Evolutionary conservation across 2,329 filamentous ascomycete species (phyloP), one percentile per base, ranked within the genome.

Genomic region (Fusarium illudens): DNA sequence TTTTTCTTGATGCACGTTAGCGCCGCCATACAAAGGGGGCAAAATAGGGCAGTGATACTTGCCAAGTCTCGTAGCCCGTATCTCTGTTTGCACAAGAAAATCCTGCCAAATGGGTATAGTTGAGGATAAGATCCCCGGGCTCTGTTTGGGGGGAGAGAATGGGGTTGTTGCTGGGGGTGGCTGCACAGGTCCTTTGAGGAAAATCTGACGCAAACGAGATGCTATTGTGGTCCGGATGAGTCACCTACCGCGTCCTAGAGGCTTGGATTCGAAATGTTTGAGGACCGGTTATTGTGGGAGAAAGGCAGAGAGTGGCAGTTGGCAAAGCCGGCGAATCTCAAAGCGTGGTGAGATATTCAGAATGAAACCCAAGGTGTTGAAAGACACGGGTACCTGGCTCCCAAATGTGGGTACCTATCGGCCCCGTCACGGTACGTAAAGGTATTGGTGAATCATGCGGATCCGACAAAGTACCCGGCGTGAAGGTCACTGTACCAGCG

Each of bases 271-370:
- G 13, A 27, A 39, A 54, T 20, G 12, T 36, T 17, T 22, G 13
- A 42, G 11, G 10, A 20, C 19, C 30, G 29, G 42, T 22, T 46
- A 20, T 25, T 54, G 19, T 6, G 20, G 32, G 12, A 37, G 10
- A 32, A 50, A 57, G 25, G 29, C n/a, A 56, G 37, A 36, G 32
- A 52, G 54, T 50, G 12, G 55, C 37, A 53, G 34, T 36, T 61
- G 34, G 36, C 46, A n/a, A 54, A 59, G 46, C 49, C 37, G 64
- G 60, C 49, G 50, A 36, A 52, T 34, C 50, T 57, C 34, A 42
- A 57, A 51, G 50, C 37, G 61, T 65, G 63, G 63, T 61, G 62
- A 65, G 63, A 61, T 65, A 65, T 65, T 53, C 61, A 48, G 27
- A 37, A 48, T 59, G 50, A 54, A 37, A 63, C 39, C 39, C 39